Evolutionary conservation across 2,329 filamentous ascomycete genomes (phyloP).

Genomic region (Monilinia polystroma): DNA sequence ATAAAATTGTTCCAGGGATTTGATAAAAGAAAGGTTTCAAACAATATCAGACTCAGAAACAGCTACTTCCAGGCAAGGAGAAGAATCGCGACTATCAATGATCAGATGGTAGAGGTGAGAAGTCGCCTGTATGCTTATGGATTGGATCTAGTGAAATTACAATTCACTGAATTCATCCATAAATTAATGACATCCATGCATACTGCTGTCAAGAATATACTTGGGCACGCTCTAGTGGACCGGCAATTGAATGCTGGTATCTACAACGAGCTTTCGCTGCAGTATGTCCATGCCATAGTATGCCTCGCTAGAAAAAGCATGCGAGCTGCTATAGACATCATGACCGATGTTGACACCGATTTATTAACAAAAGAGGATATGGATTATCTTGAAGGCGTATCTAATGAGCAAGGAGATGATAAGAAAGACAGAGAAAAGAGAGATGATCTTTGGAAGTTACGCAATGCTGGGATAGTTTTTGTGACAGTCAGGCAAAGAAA

Average conservation of each 20-base stretch:
- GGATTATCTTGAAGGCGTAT: neutral
- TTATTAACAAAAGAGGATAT: neutral
- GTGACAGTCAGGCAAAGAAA: neutral
- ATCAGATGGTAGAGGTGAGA: neutral
- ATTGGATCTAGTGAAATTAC: neutral
- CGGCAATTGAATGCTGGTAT: neutral
- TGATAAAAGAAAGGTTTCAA: neutral
- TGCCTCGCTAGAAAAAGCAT: neutral
- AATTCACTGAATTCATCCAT: neutral
- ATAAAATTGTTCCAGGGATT: neutral
- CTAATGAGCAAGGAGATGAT: neutral
- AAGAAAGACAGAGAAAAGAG: neutral
- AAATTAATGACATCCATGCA: neutral
- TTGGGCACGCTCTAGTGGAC: neutral
- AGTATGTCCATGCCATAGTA: conserved; percentile 1
- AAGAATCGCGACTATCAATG: neutral
- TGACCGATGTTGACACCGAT: neutral
- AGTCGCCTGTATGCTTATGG: neutral
- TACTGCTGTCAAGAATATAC: neutral
- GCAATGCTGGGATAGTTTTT: neutral
- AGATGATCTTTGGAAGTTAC: neutral
- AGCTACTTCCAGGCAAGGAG: neutral
- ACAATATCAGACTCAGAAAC: neutral
- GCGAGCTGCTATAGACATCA: neutral
- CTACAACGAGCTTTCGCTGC: neutral